These are phyloP conservation scores for Hymenoscyphus occultus DNA, from an alignment of 2,329 filamentous ascomycete species.

Conservation along the genomic window DNA sequence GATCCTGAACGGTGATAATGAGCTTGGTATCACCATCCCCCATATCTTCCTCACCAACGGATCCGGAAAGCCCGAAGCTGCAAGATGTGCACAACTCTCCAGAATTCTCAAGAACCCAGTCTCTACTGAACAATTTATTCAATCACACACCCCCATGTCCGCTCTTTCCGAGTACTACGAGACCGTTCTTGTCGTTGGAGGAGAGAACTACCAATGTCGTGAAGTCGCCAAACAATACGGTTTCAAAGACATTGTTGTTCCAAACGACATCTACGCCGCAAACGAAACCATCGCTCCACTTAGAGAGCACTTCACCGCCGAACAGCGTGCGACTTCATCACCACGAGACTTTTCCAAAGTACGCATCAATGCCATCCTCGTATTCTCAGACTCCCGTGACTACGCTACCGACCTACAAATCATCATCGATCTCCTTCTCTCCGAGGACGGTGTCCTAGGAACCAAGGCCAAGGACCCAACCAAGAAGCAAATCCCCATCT, in stretches of 20 bases:
- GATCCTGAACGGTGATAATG: conserved; percentile 72
- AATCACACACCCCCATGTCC: conserved; percentile 75
- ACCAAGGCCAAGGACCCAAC: conserved; percentile 65
- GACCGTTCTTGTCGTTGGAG: conserved; percentile 72
- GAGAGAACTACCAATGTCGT: conserved; percentile 71
- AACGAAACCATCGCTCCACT: conserved; percentile 68
- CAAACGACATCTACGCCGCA: conserved; percentile 71
- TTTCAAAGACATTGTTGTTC: conserved; percentile 70
- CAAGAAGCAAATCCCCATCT: conserved; percentile 67
- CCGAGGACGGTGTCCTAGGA: conserved; percentile 62
- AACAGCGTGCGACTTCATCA: conserved; percentile 63
- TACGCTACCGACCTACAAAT: conserved; percentile 75
- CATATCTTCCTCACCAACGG: conserved; percentile 75
- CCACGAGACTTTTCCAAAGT: conserved; percentile 69
- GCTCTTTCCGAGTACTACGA: conserved; percentile 73
- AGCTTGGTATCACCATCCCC: conserved; percentile 74
- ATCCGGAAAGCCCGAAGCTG: conserved; percentile 66
- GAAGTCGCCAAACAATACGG: conserved; percentile 71
- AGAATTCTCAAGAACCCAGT: conserved; percentile 64
- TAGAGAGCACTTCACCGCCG: conserved; percentile 60
- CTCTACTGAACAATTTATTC: conserved; percentile 71
- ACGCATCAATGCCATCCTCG: conserved; percentile 72
- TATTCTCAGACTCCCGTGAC: conserved; percentile 71
- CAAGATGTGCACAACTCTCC: conserved; percentile 63
- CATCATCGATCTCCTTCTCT: conserved; percentile 69